Conservation (phyloP, 2,329 filamentous ascomycete genomes). For the Sporothrix luriei region DNA sequence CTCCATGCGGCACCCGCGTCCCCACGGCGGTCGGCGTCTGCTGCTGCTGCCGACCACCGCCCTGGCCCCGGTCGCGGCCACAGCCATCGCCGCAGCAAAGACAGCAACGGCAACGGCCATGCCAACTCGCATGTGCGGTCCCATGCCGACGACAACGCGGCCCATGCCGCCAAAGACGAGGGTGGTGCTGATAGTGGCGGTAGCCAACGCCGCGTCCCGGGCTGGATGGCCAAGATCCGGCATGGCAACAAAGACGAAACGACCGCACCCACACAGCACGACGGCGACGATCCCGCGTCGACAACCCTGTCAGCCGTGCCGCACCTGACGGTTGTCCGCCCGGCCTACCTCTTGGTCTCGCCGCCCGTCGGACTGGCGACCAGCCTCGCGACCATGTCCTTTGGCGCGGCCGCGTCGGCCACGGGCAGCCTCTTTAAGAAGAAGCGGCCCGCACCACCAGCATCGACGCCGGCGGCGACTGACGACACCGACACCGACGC, state of each 20-base stretch:
- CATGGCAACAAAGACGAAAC: slow-evolving; percentile 40
- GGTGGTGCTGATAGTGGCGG: slow-evolving; percentile 41
- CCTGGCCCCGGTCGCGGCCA: not conserved
- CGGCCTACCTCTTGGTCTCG: slow-evolving; percentile 67
- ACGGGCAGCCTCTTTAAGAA: slow-evolving; percentile 18
- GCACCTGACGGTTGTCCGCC: slow-evolving; percentile 45
- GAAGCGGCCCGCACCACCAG: not conserved
- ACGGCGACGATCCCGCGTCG: slow-evolving; percentile 27
- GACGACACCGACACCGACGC: slow-evolving; percentile 35
- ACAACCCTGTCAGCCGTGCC: slow-evolving; percentile 41
- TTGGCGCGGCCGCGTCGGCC: slow-evolving; percentile 42
- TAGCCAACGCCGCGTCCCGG: slow-evolving; percentile 52
- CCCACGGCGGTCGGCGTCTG: slow-evolving; percentile 32
- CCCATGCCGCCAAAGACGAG: not conserved
- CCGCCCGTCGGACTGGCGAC: slow-evolving; percentile 65
- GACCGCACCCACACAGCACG: not conserved
- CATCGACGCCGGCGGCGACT: slow-evolving; percentile 29
- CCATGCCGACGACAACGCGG: not conserved
- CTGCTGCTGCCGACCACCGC: slow-evolving; percentile 21
- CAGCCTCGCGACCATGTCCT: slow-evolving; percentile 64
- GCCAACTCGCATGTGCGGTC: slow-evolving; percentile 10
- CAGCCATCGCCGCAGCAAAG: not conserved
- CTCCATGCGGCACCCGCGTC: slow-evolving; percentile 42
- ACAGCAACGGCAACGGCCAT: not conserved
- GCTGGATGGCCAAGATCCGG: slow-evolving; percentile 50